Percentiles rank a stretch among this genome's conserved stretches.
phyloP scores from a whole-genome alignment of 768 basidiomycete genomes.

The Xerocomellus amylosporus region DNA sequence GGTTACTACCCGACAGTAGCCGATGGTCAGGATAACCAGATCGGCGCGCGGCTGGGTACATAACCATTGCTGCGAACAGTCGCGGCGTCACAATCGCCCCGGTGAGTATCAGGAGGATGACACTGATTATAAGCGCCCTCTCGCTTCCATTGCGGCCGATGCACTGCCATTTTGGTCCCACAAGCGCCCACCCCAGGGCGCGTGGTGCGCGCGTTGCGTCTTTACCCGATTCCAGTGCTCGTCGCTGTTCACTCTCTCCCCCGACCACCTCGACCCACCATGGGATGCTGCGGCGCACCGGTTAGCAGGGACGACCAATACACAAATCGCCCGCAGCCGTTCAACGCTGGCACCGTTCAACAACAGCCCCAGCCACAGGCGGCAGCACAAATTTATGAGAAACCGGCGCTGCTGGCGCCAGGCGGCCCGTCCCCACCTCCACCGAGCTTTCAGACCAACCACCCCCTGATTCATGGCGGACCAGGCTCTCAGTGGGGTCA shows the following conservation, averaged over 20 bases:
- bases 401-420: slow-evolving; percentile 43
- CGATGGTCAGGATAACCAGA: too few relatives aligned
- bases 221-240: neutral
- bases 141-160: slow-evolving; percentile 5
- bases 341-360: slow-evolving; percentile 37
- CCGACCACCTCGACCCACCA: slow-evolving; percentile 22
- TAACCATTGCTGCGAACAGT: too few relatives aligned
- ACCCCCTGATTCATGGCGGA: slow-evolving; percentile 25
- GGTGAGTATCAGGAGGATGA: neutral
- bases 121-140: neutral
- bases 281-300: slow-evolving; percentile 69
- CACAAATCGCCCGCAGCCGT: slow-evolving; percentile 32
- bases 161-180: slow-evolving; percentile 13
- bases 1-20: too few relatives aligned
- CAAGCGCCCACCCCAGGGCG: slow-evolving; percentile 11
- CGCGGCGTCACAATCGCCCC: too few relatives aligned
- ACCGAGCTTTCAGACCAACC: slow-evolving; percentile 28
- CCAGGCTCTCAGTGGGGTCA: slow-evolving; percentile 24
- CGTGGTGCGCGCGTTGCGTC: neutral
- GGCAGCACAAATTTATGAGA: slow-evolving; percentile 37
- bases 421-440: slow-evolving; percentile 46
- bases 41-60: too few relatives aligned
- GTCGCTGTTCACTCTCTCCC: neutral
- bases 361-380: slow-evolving; percentile 51
- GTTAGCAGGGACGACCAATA: slow-evolving; percentile 30